Evolutionary conservation across 495 filamentous ascomycete genomes (phyloP).

Genomic region (Aspergillus conjunctus): DNA sequence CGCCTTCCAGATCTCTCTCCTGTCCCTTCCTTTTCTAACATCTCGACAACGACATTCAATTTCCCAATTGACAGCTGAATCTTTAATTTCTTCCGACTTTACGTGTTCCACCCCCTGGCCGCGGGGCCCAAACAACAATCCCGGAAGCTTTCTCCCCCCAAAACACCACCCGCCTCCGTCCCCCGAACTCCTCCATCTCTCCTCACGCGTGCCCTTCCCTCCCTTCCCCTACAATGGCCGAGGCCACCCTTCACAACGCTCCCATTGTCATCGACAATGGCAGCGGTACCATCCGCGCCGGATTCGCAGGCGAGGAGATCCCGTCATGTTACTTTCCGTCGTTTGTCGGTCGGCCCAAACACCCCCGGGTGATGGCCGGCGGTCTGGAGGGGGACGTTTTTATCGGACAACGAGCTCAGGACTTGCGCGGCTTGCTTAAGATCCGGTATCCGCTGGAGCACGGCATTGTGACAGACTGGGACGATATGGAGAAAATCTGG

Average conservation of each 20-base stretch:
- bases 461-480: conserved; percentile 98
- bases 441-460: conserved; percentile 95
- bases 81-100: neutral
- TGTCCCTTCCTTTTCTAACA: conserved; percentile 3
- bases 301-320: conserved; percentile 93
- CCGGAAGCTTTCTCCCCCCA: conserved; percentile 30
- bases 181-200: conserved; percentile 17
- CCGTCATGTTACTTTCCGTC: conserved; percentile 98
- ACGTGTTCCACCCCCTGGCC: conserved; percentile 33
- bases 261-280: conserved; percentile 99
- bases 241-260: conserved; percentile 86
- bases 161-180: conserved; percentile 15
- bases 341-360: conserved; percentile 95
- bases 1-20: conserved; percentile 10
- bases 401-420: conserved; percentile 90
- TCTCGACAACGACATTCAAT: neutral
- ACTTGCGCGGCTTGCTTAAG: conserved; percentile 90
- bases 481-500: conserved; percentile 99
- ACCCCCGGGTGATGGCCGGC: conserved; percentile 91
- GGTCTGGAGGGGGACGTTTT: conserved; percentile 97
- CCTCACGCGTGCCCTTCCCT: conserved; percentile 26
- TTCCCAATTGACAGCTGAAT: neutral
- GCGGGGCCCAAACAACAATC: conserved; percentile 33
- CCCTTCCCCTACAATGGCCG: conserved; percentile 62
- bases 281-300: conserved; percentile 94